Base-by-base conservation (phyloP, 2,329 filamentous ascomycete species). In the Xylariaceae sp. region DNA sequence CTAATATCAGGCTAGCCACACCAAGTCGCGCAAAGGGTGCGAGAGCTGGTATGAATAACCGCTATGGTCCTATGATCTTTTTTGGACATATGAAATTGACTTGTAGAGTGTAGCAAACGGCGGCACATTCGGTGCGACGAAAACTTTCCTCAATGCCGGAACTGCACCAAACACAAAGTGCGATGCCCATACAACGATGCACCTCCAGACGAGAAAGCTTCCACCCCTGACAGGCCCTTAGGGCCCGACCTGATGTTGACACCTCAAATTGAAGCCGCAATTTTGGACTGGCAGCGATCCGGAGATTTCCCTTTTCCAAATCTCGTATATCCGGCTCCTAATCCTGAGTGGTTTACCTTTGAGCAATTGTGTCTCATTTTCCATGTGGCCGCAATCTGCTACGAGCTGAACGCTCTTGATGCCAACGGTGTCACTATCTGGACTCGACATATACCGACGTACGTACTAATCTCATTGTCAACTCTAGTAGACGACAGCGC, bases 121-220 rank as follows among this genome's bases (percentile, higher is more conserved):
- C 86, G 94, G 69, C 94, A 99, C 73, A 99, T 99, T 69, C 84
- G 94, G 65, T 99, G 94, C 75, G 94, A 99, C 69, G 94, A 99
- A 73, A 96, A 85, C 62, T 97, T 96, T 66, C 94, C 94, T 47
- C 94, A 99, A 82, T 99, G 93, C 76, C 90, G 90, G 66, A 99
- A 99, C 74, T 99, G 94, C 75, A 97, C 93, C 56, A 99, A 97
- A 75, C 94, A 99, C 75, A 96, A 97, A 76, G 94, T 95, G 65
- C 89, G 92, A 66, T 99, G 94, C 74, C 94, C 96, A 64, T 99
- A 97, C 77, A 95, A 96, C 80, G 92, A 97, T 69, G 85, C 86
- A 66, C 83, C 88, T 45, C 79, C 86, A 52, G 85, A 88, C 60
- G 77, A 83, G 61, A 76, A 82, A 60, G 78, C 81, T 36, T 75